A percentile compares a stretch with the other conserved stretches of the same genome.
phyloP scores from a whole-genome alignment of 2,329 filamentous ascomycete species.

The Apiospora phragmitis region DNA sequence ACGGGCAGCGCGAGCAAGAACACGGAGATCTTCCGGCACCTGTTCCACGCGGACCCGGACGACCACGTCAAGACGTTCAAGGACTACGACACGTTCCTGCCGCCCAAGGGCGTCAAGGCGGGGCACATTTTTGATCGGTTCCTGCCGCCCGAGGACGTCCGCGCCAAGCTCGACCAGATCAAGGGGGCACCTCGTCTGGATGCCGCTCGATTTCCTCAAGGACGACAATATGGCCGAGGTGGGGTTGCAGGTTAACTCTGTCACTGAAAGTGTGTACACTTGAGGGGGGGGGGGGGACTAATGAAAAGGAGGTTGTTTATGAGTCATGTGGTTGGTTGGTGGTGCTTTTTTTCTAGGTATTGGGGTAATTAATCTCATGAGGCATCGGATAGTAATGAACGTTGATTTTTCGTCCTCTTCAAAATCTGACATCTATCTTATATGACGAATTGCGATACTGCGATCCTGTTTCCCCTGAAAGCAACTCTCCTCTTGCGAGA shows the following conservation, averaged over 20 bases:
- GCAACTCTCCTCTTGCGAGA: no score
- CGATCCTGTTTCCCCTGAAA: neutral
- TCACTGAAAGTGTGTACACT: slow-evolving; percentile 86
- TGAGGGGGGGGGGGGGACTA: slow-evolving; percentile 33
- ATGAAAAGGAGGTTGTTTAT: neutral
- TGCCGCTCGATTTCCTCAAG: slow-evolving; percentile 85
- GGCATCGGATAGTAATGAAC: neutral
- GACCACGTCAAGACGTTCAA: slow-evolving; percentile 86
- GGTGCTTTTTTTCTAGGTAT: neutral
- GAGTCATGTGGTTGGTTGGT: neutral
- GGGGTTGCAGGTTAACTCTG: slow-evolving; percentile 81
- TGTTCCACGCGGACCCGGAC: slow-evolving; percentile 89
- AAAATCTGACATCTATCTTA: neutral
- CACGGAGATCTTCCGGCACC: slow-evolving; percentile 72
- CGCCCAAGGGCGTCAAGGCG: slow-evolving; percentile 68
- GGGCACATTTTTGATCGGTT: slow-evolving; percentile 87
- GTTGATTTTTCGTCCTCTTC: neutral
- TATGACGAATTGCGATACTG: neutral
- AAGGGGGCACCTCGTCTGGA: slow-evolving; percentile 93
- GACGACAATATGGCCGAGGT: slow-evolving; percentile 88
- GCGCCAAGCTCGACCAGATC: slow-evolving; percentile 74
- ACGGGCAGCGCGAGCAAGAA: slow-evolving; percentile 68
- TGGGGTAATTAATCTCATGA: neutral
- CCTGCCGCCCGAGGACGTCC: slow-evolving; percentile 70
- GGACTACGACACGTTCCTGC: slow-evolving; percentile 82